Conservation (phyloP, 1,284 basidiomycete genomes). For the Leccinum huronense region DNA sequence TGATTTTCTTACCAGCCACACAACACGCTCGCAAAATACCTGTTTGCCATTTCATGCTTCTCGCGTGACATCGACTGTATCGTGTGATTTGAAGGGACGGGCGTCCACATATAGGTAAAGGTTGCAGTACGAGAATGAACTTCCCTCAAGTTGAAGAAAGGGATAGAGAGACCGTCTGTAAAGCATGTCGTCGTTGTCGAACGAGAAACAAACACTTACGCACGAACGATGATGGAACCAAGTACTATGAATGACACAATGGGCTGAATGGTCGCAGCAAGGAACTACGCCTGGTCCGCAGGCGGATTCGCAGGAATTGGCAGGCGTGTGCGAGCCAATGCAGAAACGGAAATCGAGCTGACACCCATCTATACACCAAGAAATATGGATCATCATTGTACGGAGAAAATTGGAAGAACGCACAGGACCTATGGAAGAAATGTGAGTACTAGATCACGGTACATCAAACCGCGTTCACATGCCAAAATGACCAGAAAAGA, state of each 20-base stretch:
- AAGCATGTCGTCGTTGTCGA: background rate
- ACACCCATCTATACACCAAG: slow-evolving; percentile 62
- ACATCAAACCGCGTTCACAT: slow-evolving; percentile 6
- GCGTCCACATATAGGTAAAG: slow-evolving; percentile 35
- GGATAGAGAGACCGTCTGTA: slow-evolving; percentile 83
- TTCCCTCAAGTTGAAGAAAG: slow-evolving; percentile 77
- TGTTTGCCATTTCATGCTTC: too few relatives aligned
- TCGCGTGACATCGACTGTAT: too few relatives aligned
- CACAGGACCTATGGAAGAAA: slow-evolving; percentile 49
- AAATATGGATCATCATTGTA: slow-evolving; percentile 3
- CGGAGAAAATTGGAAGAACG: slow-evolving; percentile 25
- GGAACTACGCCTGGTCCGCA: slow-evolving; percentile 62
- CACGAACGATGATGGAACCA: slow-evolving; percentile 78
- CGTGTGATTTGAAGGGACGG: too few relatives aligned
- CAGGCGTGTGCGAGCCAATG: slow-evolving; percentile 68
- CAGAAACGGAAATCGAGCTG: slow-evolving; percentile 84
- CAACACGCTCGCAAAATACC: too few relatives aligned
- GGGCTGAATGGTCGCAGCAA: slow-evolving; percentile 71
- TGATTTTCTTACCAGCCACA: too few relatives aligned
- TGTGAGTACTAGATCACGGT: slow-evolving; percentile 7
- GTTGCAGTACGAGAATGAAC: slow-evolving; percentile 58
- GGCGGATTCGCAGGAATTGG: slow-evolving; percentile 60
- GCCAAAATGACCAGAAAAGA: slow-evolving; percentile 90
- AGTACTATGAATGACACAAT: slow-evolving; percentile 85
- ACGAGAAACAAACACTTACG: slow-evolving; percentile 29